Evolutionary conservation across 805 yeast species (phyloP), one percentile per base, ranked within the genome.

Genomic region (Nakazawaea populi): DNA sequence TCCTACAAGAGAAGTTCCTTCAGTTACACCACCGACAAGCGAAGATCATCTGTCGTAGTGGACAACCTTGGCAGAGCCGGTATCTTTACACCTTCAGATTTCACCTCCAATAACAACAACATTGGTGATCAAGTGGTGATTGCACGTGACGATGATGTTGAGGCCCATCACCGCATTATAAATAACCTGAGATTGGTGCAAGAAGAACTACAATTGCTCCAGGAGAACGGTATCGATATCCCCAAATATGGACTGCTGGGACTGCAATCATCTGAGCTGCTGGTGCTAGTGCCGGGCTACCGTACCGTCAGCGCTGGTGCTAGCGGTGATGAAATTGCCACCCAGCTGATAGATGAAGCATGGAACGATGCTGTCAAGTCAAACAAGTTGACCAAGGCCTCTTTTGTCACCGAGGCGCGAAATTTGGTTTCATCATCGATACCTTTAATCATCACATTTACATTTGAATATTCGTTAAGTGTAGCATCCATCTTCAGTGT

Each of bases 21-120:
- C 57, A 68, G 62, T 4, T 72, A 74, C 49, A 70, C 82, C 6
- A 76, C 72, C 39, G 64, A 74, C 2, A 68, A 74, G 53, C 66
- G 83, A 53, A 64, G 83, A 51, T 80, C 79, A 4, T 77, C 83
- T 1, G 68, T 76, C 1, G 75, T 77, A 0, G 76, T 68, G 47
- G 83, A 82, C 1, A 75, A 80, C 1, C 61, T 72, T 4, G 81
- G 82, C 4, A 70, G 80, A 54, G 74, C 76, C 4, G 82, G 82
- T 0, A 63, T 79, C 3, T 79, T 66, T 51, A 60, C 76, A n/a
- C 83, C 83, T 0, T 68, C 70, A 35, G 83, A 79, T 61, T 79
- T 79, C 58, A 61, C 66, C 29, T 30, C 40, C 7, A 44, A 8
- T 5, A 28, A 29, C n/a, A 29, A n/a, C 37, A 18, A 24, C n/a